Conservation (phyloP, 176 grass and related monocot species). For the Aegilops tauschii region DNA sequence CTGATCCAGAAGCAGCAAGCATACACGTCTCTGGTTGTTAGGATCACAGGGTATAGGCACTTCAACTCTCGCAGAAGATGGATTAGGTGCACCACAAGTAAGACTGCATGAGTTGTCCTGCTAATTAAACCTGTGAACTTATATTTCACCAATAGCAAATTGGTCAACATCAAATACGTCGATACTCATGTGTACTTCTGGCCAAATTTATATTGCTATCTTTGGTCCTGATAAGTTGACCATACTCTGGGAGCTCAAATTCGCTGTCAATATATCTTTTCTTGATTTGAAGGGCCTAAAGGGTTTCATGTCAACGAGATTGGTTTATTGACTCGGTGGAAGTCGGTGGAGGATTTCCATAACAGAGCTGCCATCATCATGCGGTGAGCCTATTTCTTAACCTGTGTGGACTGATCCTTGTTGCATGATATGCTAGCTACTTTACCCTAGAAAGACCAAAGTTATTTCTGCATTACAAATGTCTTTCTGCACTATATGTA, state of each 20-base stretch:
- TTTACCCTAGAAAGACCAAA: not conserved
- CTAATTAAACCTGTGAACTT: conserved; percentile 51
- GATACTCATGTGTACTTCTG: no score
- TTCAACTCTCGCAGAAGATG: conserved; percentile 59
- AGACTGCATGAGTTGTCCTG: conserved; percentile 95
- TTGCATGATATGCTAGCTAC: no score
- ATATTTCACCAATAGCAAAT: conserved; percentile 29
- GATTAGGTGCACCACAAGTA: conserved; percentile 65
- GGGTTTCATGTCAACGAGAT: not conserved
- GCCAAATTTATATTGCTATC: no score
- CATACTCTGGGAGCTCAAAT: no score
- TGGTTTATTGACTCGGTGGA: not conserved
- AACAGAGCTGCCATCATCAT: not conserved
- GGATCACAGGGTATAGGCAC: conserved; percentile 82
- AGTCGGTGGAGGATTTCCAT: not conserved
- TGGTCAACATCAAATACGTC: conserved; percentile 64
- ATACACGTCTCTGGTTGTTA: conserved; percentile 76
- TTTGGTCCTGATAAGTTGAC: no score
- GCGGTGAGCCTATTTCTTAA: not conserved
- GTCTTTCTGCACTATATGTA: not conserved
- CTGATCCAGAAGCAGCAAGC: conserved; percentile 65
- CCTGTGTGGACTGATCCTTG: no score
- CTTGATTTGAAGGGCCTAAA: not conserved
- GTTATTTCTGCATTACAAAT: no score
- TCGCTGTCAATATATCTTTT: no score